A percentile compares a stretch with the other conserved stretches of the same genome.
Conservation (phyloP, 495 filamentous ascomycete species). For the Friedmanniomyces endolithicus region DNA sequence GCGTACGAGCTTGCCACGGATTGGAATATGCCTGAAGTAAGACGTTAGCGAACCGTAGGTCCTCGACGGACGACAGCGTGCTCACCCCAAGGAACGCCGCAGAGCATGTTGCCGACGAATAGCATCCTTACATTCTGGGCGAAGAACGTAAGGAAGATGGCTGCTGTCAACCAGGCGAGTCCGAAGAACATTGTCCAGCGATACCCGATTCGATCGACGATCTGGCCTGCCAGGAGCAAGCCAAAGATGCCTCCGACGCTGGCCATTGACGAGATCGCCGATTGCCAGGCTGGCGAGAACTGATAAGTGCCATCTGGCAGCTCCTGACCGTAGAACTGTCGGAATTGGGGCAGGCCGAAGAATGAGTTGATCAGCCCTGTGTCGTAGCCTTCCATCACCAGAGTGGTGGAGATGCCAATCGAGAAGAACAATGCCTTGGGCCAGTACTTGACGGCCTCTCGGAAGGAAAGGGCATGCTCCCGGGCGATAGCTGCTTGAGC, state of each 20-base stretch:
- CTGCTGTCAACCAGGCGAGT: conserved; percentile 19
- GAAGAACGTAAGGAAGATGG: conserved; percentile 28
- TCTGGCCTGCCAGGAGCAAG: conserved; percentile 27
- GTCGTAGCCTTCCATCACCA: conserved; percentile 38
- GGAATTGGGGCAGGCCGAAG: conserved; percentile 29
- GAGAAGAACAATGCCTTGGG: conserved; percentile 27
- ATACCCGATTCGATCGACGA: conserved; percentile 23
- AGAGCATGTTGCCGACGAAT: conserved; percentile 46
- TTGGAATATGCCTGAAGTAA: conserved; percentile 1
- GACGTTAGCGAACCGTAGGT: no score
- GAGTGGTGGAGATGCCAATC: conserved; percentile 28
- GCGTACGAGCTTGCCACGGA: conserved; percentile 29
- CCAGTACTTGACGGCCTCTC: conserved; percentile 15
- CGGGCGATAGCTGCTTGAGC: no score
- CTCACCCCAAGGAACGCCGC: conserved; percentile 64
- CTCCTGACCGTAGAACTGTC: neutral
- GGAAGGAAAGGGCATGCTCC: neutral
- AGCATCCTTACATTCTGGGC: conserved; percentile 20
- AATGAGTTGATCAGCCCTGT: conserved; percentile 28
- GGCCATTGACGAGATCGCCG: conserved; percentile 56
- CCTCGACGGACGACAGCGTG: no score
- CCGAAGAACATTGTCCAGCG: conserved; percentile 22
- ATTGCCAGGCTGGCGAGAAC: conserved; percentile 60
- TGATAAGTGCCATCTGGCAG: conserved; percentile 10
- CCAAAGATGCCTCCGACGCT: conserved; percentile 59